Evolutionary conservation across 2,329 filamentous ascomycete species (phyloP).

Genomic region (Cladosporium sp.): DNA sequence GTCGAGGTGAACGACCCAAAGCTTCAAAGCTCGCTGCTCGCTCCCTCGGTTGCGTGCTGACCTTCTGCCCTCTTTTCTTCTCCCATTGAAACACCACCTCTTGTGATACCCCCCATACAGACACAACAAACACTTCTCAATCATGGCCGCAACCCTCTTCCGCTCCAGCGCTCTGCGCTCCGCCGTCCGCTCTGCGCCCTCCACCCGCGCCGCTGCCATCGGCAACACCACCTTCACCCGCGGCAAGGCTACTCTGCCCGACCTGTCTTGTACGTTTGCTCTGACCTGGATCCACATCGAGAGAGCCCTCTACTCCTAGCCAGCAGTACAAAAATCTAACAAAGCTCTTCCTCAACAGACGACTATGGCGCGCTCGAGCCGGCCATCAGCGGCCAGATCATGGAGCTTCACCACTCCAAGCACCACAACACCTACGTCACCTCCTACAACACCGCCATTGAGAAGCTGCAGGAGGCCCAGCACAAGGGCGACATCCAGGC

Average conservation of each 20-base stretch:
- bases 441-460: conserved; percentile 75
- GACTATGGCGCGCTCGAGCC: conserved; percentile 95
- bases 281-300: too few species aligned
- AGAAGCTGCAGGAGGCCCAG: conserved; percentile 62
- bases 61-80: neutral
- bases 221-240: conserved; percentile 74
- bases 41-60: neutral
- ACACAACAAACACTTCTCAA: conserved; percentile 22
- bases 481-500: conserved; percentile 50
- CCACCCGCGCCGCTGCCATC: conserved; percentile 57
- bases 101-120: conserved; percentile 14
- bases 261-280: conserved; percentile 62
- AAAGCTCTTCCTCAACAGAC: conserved; percentile 50
- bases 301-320: neutral
- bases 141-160: conserved; percentile 74
- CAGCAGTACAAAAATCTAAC: too few species aligned
- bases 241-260: conserved; percentile 88
- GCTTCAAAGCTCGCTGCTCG: neutral
- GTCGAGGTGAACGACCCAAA: too few species aligned
- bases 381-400: conserved; percentile 81
- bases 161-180: conserved; percentile 67
- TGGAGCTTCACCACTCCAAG: conserved; percentile 93
- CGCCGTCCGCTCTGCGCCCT: conserved; percentile 64
- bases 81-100: neutral
- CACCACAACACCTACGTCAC: conserved; percentile 94